phyloP scores from a whole-genome alignment of 169 alveolate genomes.

The Neospora caninum region DNA sequence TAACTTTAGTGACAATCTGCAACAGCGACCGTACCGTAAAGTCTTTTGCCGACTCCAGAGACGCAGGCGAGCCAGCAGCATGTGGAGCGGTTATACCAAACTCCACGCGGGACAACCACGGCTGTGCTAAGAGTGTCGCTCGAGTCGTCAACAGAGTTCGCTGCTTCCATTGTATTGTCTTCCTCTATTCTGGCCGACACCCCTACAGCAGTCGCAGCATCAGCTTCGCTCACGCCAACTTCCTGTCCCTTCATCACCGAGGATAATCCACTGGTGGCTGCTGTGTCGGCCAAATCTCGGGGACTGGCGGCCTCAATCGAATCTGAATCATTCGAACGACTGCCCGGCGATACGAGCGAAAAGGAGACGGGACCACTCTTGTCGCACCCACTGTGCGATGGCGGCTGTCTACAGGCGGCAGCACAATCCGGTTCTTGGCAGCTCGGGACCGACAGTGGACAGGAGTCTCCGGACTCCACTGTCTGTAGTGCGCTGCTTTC shows the following conservation, averaged over 20 bases:
- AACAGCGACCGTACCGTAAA: slow-evolving; percentile 43
- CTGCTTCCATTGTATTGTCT: background rate
- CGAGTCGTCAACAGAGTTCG: background rate
- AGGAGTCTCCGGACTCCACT: background rate
- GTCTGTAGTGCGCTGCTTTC: background rate
- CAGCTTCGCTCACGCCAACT: background rate
- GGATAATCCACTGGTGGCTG: background rate
- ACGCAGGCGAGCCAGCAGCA: slow-evolving; percentile 68
- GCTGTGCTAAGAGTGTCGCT: background rate
- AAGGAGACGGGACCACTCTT: background rate
- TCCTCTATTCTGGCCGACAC: background rate
- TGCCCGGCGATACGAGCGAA: background rate
- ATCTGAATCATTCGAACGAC: background rate
- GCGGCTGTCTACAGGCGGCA: background rate
- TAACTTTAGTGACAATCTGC: background rate
- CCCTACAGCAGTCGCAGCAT: background rate
- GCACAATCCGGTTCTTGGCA: background rate
- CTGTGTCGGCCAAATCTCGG: background rate
- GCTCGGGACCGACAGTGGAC: background rate
- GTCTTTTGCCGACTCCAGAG: slow-evolving; percentile 63
- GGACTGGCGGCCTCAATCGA: background rate
- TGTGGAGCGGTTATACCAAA: slow-evolving; percentile 61
- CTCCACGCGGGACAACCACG: slow-evolving; percentile 57
- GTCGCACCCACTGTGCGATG: background rate
- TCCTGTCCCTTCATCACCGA: background rate